Percentiles rank a stretch among this genome's conserved stretches.
These are phyloP conservation scores for Podospora pseudopauciseta DNA, from an alignment of 495 filamentous ascomycete genomes.

Conservation along the genomic window DNA sequence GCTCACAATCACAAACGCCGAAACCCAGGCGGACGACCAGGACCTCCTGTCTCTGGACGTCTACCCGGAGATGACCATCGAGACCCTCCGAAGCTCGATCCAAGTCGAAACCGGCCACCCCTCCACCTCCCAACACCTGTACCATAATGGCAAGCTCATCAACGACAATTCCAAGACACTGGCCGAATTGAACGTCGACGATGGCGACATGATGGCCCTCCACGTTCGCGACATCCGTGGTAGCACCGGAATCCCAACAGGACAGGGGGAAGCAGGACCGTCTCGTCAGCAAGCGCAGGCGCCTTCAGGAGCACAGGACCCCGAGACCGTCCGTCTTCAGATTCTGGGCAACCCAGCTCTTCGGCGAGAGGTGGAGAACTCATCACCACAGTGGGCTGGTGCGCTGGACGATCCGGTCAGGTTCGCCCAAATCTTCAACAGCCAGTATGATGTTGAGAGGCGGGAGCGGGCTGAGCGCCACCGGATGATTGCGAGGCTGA, in stretches of 20 bases:
- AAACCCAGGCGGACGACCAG: slow-evolving; percentile 60
- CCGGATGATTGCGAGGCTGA: slow-evolving; percentile 70
- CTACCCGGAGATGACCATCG: slow-evolving; percentile 76
- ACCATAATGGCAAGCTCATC: slow-evolving; percentile 85
- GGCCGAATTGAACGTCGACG: slow-evolving; percentile 71
- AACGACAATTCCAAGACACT: slow-evolving; percentile 73
- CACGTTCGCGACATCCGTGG: slow-evolving; percentile 61
- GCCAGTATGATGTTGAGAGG: slow-evolving; percentile 62
- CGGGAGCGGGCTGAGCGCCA: slow-evolving; percentile 69
- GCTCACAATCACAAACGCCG: slow-evolving; percentile 74
- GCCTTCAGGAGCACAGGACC: slow-evolving; percentile 50
- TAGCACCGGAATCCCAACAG: slow-evolving; percentile 36
- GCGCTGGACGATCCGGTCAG: slow-evolving; percentile 72
- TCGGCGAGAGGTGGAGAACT: slow-evolving; percentile 61
- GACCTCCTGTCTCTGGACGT: slow-evolving; percentile 84
- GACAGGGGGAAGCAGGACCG: slow-evolving; percentile 6
- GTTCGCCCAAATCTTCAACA: slow-evolving; percentile 66
- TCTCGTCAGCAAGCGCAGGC: slow-evolving; percentile 18
- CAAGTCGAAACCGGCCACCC: slow-evolving; percentile 53
- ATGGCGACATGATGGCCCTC: slow-evolving; percentile 90
- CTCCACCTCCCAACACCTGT: slow-evolving; percentile 63
- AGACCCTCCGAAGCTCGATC: slow-evolving; percentile 81
- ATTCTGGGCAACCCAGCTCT: slow-evolving; percentile 74
- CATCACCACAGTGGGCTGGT: slow-evolving; percentile 70
- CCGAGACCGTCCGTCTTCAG: slow-evolving; percentile 77